phyloP scores from a whole-genome alignment of 1,284 basidiomycete genomes.

The Coniferiporia weirii region DNA sequence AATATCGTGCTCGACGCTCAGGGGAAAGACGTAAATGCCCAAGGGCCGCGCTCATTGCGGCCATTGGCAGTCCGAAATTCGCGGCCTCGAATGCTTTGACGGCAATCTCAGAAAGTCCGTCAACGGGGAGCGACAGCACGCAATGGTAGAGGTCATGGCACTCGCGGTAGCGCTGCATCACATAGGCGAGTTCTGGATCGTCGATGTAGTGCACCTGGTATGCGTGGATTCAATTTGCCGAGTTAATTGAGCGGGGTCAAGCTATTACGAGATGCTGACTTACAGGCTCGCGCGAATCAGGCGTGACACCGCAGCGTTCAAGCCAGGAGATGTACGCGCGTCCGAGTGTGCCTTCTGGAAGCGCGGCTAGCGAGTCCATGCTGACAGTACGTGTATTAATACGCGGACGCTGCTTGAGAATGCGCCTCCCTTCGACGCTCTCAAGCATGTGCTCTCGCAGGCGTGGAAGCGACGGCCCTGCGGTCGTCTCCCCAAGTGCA shows the following conservation, averaged over 20 bases:
- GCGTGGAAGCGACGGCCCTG: constrained; percentile 74
- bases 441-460: constrained; percentile 79
- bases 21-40: constrained; percentile 61
- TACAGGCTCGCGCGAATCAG: constrained; percentile 90
- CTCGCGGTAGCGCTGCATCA: constrained; percentile 97
- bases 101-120: constrained; percentile 89
- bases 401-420: constrained; percentile 80
- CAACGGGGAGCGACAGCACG: constrained; percentile 83
- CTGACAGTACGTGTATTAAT: constrained; percentile 78
- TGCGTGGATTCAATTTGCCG: constrained; percentile 1
- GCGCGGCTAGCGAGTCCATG: constrained; percentile 57
- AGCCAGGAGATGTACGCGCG: constrained; percentile 90
- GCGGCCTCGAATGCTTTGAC: constrained; percentile 95
- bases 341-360: constrained; percentile 83
- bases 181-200: constrained; percentile 90
- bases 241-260: constrained; percentile 14
- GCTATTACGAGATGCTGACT: constrained; percentile 24
- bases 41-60: constrained; percentile 76
- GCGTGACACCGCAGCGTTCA: constrained; percentile 84
- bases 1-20: constrained; percentile 52
- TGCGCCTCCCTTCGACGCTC: constrained; percentile 74
- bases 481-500: constrained; percentile 86
- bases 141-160: constrained; percentile 97
- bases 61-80: constrained; percentile 89
- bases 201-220: constrained; percentile 87